A percentile compares a stretch with the other conserved stretches of the same genome.
Evolutionary conservation across 164 flowering plant genomes (phyloP).

Genomic region (Magnolia officinalis): DNA sequence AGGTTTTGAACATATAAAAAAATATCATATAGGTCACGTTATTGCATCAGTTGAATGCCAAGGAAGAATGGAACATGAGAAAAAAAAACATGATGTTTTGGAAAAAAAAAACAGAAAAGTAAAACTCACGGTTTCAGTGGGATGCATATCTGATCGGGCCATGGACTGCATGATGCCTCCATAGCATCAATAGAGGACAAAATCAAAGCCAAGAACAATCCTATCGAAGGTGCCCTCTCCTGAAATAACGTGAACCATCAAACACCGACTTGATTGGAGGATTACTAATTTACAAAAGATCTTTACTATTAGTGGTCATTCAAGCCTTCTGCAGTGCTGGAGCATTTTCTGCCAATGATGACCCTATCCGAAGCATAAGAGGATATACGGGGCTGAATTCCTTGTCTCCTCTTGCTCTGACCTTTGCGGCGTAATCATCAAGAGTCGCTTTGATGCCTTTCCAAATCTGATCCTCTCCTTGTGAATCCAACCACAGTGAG

Average conservation of each 20-base stretch:
- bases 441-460: conserved; percentile 92
- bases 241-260: not conserved
- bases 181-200: not conserved
- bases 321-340: conserved; percentile 15
- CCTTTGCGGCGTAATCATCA: conserved; percentile 85
- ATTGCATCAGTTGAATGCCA: not conserved
- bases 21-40: not conserved
- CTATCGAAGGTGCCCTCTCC: not conserved
- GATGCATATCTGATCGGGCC: not conserved
- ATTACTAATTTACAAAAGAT: not conserved
- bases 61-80: not conserved
- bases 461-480: conserved; percentile 95
- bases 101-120: not conserved
- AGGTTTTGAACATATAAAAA: not conserved
- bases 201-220: not conserved
- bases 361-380: conserved; percentile 78
- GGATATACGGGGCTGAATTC: conserved; percentile 92
- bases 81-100: not conserved
- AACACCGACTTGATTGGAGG: not conserved
- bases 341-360: conserved; percentile 55
- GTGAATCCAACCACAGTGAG: conserved; percentile 89
- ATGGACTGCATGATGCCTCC: not conserved
- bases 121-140: not conserved
- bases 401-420: conserved; percentile 86
- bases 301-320: not conserved